A percentile compares a stretch with the other conserved stretches of the same genome.
Conservation (phyloP, 108 stramenopile species). For the Asterionellopsis glacialis region DNA sequence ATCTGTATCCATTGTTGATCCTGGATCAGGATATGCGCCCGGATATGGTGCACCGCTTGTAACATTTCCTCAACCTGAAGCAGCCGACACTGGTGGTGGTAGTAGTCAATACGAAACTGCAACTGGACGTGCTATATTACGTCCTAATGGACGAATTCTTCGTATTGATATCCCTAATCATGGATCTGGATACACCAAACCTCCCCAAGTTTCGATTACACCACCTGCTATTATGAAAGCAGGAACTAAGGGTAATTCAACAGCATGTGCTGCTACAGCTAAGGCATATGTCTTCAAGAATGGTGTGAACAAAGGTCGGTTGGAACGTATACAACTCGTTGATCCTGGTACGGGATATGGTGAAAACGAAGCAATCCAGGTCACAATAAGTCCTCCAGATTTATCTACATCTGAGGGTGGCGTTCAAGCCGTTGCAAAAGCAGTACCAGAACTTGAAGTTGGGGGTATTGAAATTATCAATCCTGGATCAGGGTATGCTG, state of each 20-base stretch:
- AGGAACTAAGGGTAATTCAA: slow-evolving; percentile 3
- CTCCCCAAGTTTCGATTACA: slow-evolving; percentile 57
- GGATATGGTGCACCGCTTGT: slow-evolving; percentile 57
- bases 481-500: slow-evolving; percentile 77
- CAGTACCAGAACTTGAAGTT: slow-evolving; percentile 67
- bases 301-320: slow-evolving; percentile 60
- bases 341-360: slow-evolving; percentile 67
- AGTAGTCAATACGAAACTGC: slow-evolving; percentile 32
- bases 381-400: slow-evolving; percentile 56
- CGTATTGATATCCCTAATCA: slow-evolving; percentile 57
- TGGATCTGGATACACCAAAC: slow-evolving; percentile 60
- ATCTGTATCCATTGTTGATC: slow-evolving; percentile 45
- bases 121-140: slow-evolving; percentile 51
- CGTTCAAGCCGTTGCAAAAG: slow-evolving; percentile 47
- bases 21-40: slow-evolving; percentile 63
- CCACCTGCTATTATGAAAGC: slow-evolving; percentile 16
- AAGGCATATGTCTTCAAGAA: slow-evolving; percentile 53
- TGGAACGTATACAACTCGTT: slow-evolving; percentile 53
- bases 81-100: no score
- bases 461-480: slow-evolving; percentile 54
- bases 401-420: slow-evolving; percentile 29
- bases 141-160: slow-evolving; percentile 59
- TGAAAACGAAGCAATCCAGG: slow-evolving; percentile 37
- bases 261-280: slow-evolving; percentile 40
- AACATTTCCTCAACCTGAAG: slow-evolving; percentile 56